phyloP scores from a whole-genome alignment of 768 basidiomycete genomes.

The Rhodosporidiobolus odoratus region DNA sequence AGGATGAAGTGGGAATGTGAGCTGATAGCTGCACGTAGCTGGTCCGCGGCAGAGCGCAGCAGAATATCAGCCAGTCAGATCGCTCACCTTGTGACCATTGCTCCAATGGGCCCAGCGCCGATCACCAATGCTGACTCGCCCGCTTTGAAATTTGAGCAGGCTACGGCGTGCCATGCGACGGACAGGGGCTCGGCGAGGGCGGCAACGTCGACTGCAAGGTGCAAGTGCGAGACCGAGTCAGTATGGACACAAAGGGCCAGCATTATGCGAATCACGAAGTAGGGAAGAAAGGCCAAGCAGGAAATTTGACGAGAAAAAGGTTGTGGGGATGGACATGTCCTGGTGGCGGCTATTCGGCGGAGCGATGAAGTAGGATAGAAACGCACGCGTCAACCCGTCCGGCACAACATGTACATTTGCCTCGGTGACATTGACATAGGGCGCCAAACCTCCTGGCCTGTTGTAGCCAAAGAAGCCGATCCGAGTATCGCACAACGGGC shows the following conservation, averaged over 20 bases:
- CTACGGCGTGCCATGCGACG: constrained; percentile 53
- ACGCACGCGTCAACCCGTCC: constrained; percentile 49
- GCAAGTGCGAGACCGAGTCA: no score
- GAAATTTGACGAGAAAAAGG: not conserved
- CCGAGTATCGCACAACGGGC: constrained; percentile 2
- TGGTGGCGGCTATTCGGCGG: no score
- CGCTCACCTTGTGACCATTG: not conserved
- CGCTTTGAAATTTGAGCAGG: constrained; percentile 47
- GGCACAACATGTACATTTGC: constrained; percentile 50
- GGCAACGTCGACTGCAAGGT: constrained; percentile 52
- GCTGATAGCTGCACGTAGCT: constrained; percentile 15
- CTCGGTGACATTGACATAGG: constrained; percentile 49
- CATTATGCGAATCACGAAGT: no score
- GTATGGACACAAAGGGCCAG: no score
- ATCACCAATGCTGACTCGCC: constrained; percentile 51
- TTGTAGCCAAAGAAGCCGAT: constrained; percentile 34
- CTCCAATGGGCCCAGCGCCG: constrained; percentile 53
- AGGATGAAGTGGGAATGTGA: constrained; percentile 42
- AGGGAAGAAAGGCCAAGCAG: not conserved
- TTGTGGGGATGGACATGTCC: not conserved
- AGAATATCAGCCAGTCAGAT: not conserved
- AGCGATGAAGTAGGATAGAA: not conserved
- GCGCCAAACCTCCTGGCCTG: constrained; percentile 50
- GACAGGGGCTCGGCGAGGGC: constrained; percentile 54
- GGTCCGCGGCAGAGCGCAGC: not conserved